Evolutionary conservation across 1,284 basidiomycete species (phyloP), one percentile per base, ranked within the genome.

Genomic region (Pyrrhoderma lamaoense): DNA sequence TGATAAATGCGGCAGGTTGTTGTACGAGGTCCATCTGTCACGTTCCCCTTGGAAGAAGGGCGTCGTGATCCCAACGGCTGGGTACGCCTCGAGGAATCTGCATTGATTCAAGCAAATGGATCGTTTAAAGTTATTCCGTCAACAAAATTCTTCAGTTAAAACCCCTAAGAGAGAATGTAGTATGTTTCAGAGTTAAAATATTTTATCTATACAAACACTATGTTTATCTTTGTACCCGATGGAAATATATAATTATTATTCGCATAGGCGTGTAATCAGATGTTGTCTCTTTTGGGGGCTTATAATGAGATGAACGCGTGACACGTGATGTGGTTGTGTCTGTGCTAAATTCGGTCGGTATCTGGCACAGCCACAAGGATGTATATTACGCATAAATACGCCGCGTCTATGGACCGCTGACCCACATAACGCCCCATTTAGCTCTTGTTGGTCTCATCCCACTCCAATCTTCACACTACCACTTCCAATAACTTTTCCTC

Each of bases 71-170:
- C 71, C 37, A 70, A 71, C 54, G 70, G 66, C 8, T 85, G 82
- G 83, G 64, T 73, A 8, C 61, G 61, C 47, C 76, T 72, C 0
- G 77, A 71, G 0, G 68, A 68, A 19, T 63, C 61, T 39, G 79
- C 73, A 8, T 65, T 66, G 51, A 77, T 79, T 49, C 73, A 77
- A 61, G 73, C 78, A 31, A 85, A 84, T 59, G 83, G 83, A 2
- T 71, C 80, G 21, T 84, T 86, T 67, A 73, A 73, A 55, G 58
- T 69, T 21, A 38, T 55, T 31, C 42, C 47, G 16, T 38, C 35
- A 9, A 35, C 21, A 19, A 50, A 50, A 21, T 46, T 49, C 18
- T 37, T 23, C 9, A 42, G 45, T 19, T 49, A n/a, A n/a, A n/a
- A n/a, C n/a, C n/a, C n/a, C n/a, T n/a, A n/a, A n/a, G n/a, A n/a